Conservation (phyloP, 2,329 filamentous ascomycete genomes). For the Talaromyces sp. region DNA sequence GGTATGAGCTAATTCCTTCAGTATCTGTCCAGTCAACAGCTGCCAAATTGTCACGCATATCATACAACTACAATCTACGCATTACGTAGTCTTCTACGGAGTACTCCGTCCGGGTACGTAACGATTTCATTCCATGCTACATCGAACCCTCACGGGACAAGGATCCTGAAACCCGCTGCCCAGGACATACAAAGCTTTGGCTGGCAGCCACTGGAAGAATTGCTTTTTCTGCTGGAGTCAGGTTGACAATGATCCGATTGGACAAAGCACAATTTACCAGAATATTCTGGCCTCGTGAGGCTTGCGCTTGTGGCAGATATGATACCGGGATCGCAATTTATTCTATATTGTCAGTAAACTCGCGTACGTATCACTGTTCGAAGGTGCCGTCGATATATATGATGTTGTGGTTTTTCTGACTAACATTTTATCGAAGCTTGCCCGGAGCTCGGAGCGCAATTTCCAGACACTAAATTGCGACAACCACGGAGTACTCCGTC, state of each 20-base stretch:
- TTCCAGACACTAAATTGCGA: neutral
- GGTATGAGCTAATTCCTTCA: neutral
- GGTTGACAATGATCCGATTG: neutral
- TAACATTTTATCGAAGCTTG: neutral
- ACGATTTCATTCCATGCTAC: neutral
- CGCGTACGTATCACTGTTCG: neutral
- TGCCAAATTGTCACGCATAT: neutral
- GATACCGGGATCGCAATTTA: neutral
- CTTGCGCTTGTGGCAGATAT: neutral
- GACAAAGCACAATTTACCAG: neutral
- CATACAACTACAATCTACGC: neutral
- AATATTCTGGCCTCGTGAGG: neutral
- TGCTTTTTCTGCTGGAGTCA: neutral
- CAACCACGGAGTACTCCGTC: neutral
- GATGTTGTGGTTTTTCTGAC: neutral
- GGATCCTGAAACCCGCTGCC: neutral
- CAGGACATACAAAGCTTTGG: neutral
- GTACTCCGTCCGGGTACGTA: neutral
- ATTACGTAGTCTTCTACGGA: too few relatives aligned
- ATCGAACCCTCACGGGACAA: neutral
- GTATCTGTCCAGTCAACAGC: neutral
- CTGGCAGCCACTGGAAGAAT: neutral
- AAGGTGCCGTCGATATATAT: neutral
- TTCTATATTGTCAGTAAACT: neutral
- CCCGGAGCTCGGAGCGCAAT: neutral